Evolutionary conservation across 1,284 basidiomycete species (phyloP).

Genomic region (Gastroboletus turbinatus): DNA sequence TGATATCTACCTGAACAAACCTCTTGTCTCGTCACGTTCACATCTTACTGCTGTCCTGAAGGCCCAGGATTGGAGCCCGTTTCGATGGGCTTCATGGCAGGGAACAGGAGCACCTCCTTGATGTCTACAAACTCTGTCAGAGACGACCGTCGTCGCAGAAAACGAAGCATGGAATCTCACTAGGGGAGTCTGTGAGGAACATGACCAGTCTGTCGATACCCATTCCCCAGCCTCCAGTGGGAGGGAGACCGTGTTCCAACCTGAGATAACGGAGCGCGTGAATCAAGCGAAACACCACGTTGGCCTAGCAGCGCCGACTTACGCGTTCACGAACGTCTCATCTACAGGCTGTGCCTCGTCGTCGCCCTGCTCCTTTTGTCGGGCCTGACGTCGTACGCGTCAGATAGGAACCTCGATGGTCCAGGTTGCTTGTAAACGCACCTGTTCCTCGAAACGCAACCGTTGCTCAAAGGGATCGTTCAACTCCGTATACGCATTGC

Average conservation of each 20-base stretch:
- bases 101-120: constrained; percentile 89
- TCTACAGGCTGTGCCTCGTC: constrained; percentile 98
- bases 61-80: constrained; percentile 29
- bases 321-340: constrained; percentile 92
- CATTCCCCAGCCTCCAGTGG: constrained; percentile 95
- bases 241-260: constrained; percentile 95
- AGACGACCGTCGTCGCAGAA: constrained; percentile 10
- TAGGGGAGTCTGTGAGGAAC: constrained; percentile 92
- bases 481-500: constrained; percentile 98
- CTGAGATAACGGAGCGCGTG: constrained; percentile 39
- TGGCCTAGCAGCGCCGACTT: constrained; percentile 35
- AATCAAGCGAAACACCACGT: neutral
- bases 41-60: constrained; percentile 18
- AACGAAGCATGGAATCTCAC: constrained; percentile 46
- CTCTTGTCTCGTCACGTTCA: neutral
- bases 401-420: neutral
- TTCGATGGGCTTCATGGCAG: constrained; percentile 84
- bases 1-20: neutral
- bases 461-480: constrained; percentile 98
- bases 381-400: constrained; percentile 43
- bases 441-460: constrained; percentile 94
- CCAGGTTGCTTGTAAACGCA: constrained; percentile 22
- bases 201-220: constrained; percentile 94
- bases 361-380: constrained; percentile 95
- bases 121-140: constrained; percentile 56